Conservation (phyloP, 225 moss, liverwort and hornwort genomes). For the Polytrichum commune region DNA sequence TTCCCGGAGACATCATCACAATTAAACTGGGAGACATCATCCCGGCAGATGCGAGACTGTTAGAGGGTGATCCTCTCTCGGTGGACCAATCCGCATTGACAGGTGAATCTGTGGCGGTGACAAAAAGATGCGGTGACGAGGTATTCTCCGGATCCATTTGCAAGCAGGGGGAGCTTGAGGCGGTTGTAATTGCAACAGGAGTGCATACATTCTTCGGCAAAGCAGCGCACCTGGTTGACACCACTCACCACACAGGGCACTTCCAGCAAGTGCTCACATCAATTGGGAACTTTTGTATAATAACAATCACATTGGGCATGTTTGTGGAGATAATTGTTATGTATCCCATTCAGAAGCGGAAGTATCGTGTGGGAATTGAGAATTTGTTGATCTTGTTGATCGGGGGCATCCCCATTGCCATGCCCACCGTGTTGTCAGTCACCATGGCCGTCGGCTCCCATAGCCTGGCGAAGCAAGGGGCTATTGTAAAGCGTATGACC, state of each 20-base stretch:
- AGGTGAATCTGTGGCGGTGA: conserved; percentile 58
- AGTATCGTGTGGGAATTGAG: conserved; percentile 60
- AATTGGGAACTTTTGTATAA: conserved; percentile 65
- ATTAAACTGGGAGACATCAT: conserved; percentile 65
- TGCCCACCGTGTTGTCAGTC: conserved; percentile 66
- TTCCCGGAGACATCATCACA: conserved; percentile 56
- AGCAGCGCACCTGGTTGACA: conserved; percentile 61
- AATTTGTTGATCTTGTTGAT: conserved; percentile 62
- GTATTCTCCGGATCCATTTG: conserved; percentile 64
- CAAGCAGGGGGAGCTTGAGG: conserved; percentile 65
- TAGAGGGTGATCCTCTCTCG: conserved; percentile 57
- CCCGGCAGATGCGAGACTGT: conserved; percentile 53
- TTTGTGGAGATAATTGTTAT: conserved; percentile 53
- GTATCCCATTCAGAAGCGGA: conserved; percentile 50
- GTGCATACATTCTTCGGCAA: conserved; percentile 64
- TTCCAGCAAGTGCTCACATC: conserved; percentile 56
- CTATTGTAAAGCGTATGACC: conserved; percentile 74
- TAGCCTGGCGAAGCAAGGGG: conserved; percentile 58
- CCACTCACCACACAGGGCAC: conserved; percentile 48
- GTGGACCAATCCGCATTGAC: conserved; percentile 60
- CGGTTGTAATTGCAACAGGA: conserved; percentile 58
- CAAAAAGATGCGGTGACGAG: conserved; percentile 45
- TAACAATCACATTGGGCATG: conserved; percentile 42
- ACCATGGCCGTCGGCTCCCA: conserved; percentile 77
- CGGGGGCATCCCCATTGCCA: conserved; percentile 63